Base-by-base conservation (phyloP, 2,329 filamentous ascomycete species). In the Sclerotinia minor region DNA sequence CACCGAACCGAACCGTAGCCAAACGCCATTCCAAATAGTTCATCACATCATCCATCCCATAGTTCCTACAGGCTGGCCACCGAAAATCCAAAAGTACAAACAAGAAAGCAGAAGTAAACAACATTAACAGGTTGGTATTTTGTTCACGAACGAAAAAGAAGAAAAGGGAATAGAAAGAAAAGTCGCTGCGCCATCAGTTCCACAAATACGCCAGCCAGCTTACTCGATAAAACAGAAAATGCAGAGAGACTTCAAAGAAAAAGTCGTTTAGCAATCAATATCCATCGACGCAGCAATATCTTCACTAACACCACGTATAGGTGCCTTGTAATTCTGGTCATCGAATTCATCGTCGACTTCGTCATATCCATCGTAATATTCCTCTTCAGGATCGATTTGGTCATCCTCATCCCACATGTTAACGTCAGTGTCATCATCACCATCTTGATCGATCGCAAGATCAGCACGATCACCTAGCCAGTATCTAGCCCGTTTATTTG, bases 401-500 rank as follows among this genome's bases (percentile, higher is more conserved):
- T 85, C 83, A 21, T 79, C 76, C 3, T 86, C 83, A 41, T 69
- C 69, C 73, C 71, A 75, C 69, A 72, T 71, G 21, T 64, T 70
- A 13, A 80, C 77, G 32, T 80, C 78, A 71, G 82, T 79, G 47
- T 83, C 82, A 44, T 71, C 58, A 67, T 76, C 74, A 69, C 61
- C 71, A 57, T 80, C 80, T 64, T 80, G 77, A 53, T 80, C 80
- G 54, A 78, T 78, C 63, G 80, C 77, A 41, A 79, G 76, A 64
- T 80, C 75, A 49, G 83, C 81, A 50, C 81, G 83, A 70, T 92
- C 88, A 53, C 93, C 92, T 4, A 97, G 85, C 94, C 94, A 97
- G 79, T 92, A 97, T 70, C 85, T 87, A 19, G 92, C 92, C 58
- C 94, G 89, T 81, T 97, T 97, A 74, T 86, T 87, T 9, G 89